Base-by-base conservation (phyloP, 108 stramenopile genomes). In the Pseudonitzschia delicatissima region DNA sequence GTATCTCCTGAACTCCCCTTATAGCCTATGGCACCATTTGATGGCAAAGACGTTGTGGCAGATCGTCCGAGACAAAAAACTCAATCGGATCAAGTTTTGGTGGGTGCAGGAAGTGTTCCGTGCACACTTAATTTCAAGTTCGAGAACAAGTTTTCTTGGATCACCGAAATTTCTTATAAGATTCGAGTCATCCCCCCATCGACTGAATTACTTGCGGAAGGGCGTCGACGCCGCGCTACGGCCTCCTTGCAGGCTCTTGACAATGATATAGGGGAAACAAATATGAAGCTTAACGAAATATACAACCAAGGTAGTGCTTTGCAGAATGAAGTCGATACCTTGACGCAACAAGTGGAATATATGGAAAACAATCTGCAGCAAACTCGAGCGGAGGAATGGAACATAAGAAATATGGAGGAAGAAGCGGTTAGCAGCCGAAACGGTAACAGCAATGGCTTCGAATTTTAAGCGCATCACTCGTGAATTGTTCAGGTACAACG, bases 111-210 rank as follows among this genome's bases (percentile, higher is more conserved):
- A 11, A 70, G 74, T 26, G 90, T 88, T 4, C 90, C 90, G 29
- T 91, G 87, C 48, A 72, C 80, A 11, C 37, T 88, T 11, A 65
- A 82, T 5, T 87, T 92, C 73, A 63, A 71, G 11, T 88, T 86
- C 58, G 86, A 87, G 66, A 92, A 92, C 74, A 77, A 84, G 26
- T 88, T 85, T 65, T 87, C 85, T 27, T 92, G 91, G 91, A 84
- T 92, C 71, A 74, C 81, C 15, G 84, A 87, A 44, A 61, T 91
- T 4, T 71, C 72, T 5, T 91, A 91, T 66, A 74, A 66, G 33
- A 84, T 88, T 63, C 86, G 76, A 0, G 85, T 91, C 23, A 78
- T 82, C 8, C 90, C 90, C 1, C 90, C 90, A 9, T 51, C 60
- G 20, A 50, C 31, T 29, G 86, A 86, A 31, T 75, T 79, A 53